Percentiles rank a stretch among this genome's conserved stretches.
These are phyloP conservation scores for Xerocomus spinulosus DNA, from an alignment of 768 basidiomycete genomes.

Conservation along the genomic window DNA sequence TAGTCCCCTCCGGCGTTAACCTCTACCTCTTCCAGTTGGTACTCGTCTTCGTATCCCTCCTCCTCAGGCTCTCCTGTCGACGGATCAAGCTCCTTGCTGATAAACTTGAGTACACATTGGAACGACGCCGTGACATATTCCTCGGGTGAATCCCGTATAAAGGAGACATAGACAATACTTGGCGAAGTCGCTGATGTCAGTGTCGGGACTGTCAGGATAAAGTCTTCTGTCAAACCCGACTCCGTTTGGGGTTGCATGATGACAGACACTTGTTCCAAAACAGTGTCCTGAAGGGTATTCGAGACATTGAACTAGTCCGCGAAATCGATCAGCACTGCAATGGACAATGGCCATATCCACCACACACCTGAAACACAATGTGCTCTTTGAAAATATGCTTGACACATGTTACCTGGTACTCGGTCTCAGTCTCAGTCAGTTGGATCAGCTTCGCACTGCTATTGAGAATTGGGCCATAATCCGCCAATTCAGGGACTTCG, in stretches of 20 bases:
- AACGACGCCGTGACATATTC: conserved; percentile 82
- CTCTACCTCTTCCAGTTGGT: conserved; percentile 94
- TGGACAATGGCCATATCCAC: neutral
- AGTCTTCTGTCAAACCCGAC: conserved; percentile 80
- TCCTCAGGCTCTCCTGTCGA: conserved; percentile 93
- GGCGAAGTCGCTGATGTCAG: conserved; percentile 69
- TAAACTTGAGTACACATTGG: conserved; percentile 86
- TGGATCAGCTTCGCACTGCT: conserved; percentile 75
- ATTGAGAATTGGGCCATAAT: conserved; percentile 83
- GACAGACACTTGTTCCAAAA: conserved; percentile 90
- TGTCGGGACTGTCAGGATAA: conserved; percentile 80
- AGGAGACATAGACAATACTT: conserved; percentile 89
- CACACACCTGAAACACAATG: conserved; percentile 88
- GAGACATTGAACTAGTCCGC: conserved; percentile 86
- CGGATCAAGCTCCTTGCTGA: conserved; percentile 97
- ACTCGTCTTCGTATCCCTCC: conserved; percentile 99
- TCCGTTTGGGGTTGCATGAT: conserved; percentile 84
- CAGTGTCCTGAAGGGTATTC: conserved; percentile 93
- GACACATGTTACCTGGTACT: conserved; percentile 94
- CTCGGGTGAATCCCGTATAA: conserved; percentile 75
- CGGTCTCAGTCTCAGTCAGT: conserved; percentile 95
- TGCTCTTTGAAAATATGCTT: conserved; percentile 97
- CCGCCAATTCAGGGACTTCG: conserved; percentile 79
- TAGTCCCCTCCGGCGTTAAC: conserved; percentile 91
- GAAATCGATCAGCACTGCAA: conserved; percentile 8